phyloP scores from a whole-genome alignment of 2,329 filamentous ascomycete species.

The Pestalotiopsis sp. region DNA sequence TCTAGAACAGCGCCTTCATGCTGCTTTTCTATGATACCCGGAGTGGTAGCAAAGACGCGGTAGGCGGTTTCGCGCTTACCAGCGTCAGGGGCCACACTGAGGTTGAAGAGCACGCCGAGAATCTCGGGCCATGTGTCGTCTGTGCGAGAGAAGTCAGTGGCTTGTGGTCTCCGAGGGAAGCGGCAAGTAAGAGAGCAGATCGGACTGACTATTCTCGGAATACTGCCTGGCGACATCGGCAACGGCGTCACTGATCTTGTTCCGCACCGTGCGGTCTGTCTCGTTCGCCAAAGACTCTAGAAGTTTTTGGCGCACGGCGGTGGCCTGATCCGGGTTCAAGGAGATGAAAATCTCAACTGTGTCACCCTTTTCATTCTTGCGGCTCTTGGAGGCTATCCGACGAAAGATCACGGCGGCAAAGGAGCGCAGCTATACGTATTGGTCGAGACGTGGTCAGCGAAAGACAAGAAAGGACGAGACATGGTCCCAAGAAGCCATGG shows the following conservation, averaged over 20 bases:
- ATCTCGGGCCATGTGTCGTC: conserved; percentile 89
- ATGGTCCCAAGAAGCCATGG: background rate
- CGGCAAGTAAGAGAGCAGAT: background rate
- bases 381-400: conserved; percentile 85
- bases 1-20: conserved; percentile 88
- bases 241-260: conserved; percentile 97
- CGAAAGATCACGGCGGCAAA: conserved; percentile 95
- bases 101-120: conserved; percentile 80
- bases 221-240: conserved; percentile 95
- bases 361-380: conserved; percentile 72
- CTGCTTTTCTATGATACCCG: conserved; percentile 92
- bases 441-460: background rate
- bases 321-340: conserved; percentile 71
- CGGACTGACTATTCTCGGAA: conserved; percentile 77
- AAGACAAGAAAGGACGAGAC: background rate
- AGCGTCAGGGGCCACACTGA: conserved; percentile 82
- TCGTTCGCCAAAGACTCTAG: conserved; percentile 77
- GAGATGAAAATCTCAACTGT: conserved; percentile 85
- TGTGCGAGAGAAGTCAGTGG: conserved; percentile 38
- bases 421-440: conserved; percentile 68
- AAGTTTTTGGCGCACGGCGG: conserved; percentile 81
- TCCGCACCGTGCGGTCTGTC: conserved; percentile 72
- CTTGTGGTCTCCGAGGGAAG: background rate
- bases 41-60: conserved; percentile 92
- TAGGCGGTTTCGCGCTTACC: conserved; percentile 91